Percentiles rank a stretch among this genome's conserved stretches.
These are phyloP conservation scores for Cytospora paraplurivora DNA, from an alignment of 2,329 filamentous ascomycete species.

Conservation along the genomic window DNA sequence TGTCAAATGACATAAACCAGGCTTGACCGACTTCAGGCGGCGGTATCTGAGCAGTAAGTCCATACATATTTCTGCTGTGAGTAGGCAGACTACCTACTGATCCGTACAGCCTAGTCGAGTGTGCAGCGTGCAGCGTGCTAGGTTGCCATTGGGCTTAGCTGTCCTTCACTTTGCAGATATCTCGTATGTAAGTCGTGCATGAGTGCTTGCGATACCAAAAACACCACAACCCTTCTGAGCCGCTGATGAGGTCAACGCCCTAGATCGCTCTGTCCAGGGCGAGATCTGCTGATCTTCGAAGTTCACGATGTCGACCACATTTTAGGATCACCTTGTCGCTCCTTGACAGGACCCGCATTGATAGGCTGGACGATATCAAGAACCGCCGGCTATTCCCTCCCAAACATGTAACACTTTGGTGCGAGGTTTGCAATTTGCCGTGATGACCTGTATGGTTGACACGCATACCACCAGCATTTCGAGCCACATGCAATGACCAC, in stretches of 20 bases:
- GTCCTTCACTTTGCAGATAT: slow-evolving; percentile 8
- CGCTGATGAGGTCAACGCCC: not conserved
- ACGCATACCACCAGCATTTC: not conserved
- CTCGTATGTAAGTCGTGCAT: slow-evolving; percentile 10
- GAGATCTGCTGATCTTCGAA: not conserved
- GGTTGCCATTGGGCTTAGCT: slow-evolving; percentile 6
- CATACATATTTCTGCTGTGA: not conserved
- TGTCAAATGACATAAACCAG: slow-evolving; percentile 13
- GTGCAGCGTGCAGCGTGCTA: slow-evolving; percentile 8
- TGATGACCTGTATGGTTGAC: slow-evolving; percentile 1
- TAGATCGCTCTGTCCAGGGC: not conserved
- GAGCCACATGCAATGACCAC: not conserved
- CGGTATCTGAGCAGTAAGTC: not conserved
- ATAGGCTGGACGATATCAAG: slow-evolving; percentile 5
- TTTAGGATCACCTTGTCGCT: not conserved
- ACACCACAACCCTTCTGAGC: not conserved
- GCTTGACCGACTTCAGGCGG: not conserved
- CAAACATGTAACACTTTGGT: slow-evolving; percentile 7
- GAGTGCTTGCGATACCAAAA: not conserved
- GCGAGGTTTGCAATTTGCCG: slow-evolving; percentile 14
- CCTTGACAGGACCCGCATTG: slow-evolving; percentile 4
- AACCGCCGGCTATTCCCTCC: slow-evolving; percentile 1
- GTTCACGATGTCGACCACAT: slow-evolving; percentile 3
- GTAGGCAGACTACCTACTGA: too few species aligned
- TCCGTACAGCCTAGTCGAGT: not conserved